phyloP scores from a whole-genome alignment of 371 early-diverging fungal genomes.

The Mucor racemosus region DNA sequence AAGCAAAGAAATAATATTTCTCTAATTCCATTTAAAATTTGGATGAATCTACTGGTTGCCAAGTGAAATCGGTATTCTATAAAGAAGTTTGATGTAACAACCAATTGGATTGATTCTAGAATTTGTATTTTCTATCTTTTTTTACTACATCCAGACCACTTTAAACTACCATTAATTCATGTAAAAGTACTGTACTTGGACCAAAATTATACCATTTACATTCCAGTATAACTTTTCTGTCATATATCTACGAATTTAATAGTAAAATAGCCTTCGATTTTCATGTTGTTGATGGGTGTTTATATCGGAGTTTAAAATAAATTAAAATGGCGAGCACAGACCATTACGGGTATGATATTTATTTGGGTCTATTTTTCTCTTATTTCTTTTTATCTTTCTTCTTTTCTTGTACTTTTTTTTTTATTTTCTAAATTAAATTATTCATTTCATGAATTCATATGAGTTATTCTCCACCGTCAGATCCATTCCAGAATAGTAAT shows the following conservation, averaged over 20 bases:
- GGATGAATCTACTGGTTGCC: background rate
- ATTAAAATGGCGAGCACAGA: conserved; percentile 13
- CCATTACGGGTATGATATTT: background rate
- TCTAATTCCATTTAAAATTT: background rate
- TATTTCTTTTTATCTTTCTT: conserved; percentile 5
- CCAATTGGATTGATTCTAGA: background rate
- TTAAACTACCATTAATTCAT: background rate
- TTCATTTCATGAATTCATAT: conserved; percentile 13
- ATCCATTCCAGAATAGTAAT: conserved; percentile 7
- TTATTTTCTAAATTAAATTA: background rate
- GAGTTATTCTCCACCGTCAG: conserved; percentile 12
- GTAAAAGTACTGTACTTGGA: background rate
- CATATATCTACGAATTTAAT: background rate
- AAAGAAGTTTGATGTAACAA: background rate
- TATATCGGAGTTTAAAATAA: background rate
- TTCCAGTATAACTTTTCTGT: background rate
- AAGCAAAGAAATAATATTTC: background rate
- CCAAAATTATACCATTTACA: background rate
- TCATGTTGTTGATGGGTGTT: background rate
- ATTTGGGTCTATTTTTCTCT: background rate
- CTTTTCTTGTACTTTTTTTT: background rate
- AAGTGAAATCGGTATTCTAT: background rate
- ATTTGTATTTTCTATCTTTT: background rate
- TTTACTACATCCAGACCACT: background rate
- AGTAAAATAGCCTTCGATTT: background rate